phyloP scores from a whole-genome alignment of 2,329 filamentous ascomycete genomes.

The Talaromyces sp. region DNA sequence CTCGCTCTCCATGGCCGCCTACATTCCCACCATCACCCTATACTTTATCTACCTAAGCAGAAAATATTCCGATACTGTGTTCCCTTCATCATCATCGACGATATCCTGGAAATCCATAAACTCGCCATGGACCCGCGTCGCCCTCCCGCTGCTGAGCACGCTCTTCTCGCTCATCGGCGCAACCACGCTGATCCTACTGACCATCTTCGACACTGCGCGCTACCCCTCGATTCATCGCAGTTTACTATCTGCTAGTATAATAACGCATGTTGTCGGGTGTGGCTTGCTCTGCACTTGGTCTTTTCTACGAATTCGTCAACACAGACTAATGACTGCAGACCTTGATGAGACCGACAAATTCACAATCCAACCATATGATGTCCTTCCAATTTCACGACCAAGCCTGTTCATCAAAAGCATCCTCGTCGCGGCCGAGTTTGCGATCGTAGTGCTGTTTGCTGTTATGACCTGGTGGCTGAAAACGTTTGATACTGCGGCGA shows the following conservation, averaged over 20 bases:
- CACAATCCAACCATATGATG: neutral
- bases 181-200: conserved; percentile 4
- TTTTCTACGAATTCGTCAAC: neutral
- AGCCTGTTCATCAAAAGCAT: conserved; percentile 5
- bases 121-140: neutral
- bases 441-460: conserved; percentile 1
- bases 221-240: neutral
- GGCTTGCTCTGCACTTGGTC: conserved; percentile 8
- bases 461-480: conserved; percentile 5
- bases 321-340: neutral
- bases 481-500: conserved; percentile 2
- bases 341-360: neutral
- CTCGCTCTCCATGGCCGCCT: conserved; percentile 5
- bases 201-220: conserved; percentile 9
- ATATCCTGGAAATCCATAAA: neutral
- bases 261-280: conserved; percentile 2
- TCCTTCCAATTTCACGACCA: neutral
- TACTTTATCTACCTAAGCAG: conserved; percentile 4
- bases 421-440: conserved; percentile 4
- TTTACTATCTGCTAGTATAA: conserved; percentile 4
- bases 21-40: neutral
- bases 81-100: neutral
- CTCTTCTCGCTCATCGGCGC: conserved; percentile 6
- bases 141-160: neutral
- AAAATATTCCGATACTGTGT: too few relatives aligned